Conservation (phyloP, 768 basidiomycete genomes). For the Cystofilobasidium bisporidii region DNA sequence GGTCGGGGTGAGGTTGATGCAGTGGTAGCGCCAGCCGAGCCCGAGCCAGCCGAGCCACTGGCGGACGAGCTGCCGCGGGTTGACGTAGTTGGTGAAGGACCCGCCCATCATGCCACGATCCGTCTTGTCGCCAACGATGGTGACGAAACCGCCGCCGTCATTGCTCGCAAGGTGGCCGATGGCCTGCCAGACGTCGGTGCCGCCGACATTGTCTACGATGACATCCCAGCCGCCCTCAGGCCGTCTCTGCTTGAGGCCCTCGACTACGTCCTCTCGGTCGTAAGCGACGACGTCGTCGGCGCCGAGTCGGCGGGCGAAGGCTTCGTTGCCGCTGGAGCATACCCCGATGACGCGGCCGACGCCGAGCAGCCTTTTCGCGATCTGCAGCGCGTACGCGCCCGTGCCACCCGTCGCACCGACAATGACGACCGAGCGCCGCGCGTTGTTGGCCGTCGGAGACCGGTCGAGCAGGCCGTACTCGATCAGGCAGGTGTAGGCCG, state of each 20-base stretch:
- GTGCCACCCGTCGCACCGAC: constrained; percentile 63
- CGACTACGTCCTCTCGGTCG: constrained; percentile 24
- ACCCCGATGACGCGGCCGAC: constrained; percentile 47
- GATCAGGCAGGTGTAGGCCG: constrained; percentile 53
- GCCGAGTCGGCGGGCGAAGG: constrained; percentile 52
- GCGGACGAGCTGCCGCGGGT: constrained; percentile 14
- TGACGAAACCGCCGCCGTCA: constrained; percentile 15
- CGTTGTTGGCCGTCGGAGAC: neutral
- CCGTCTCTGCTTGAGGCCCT: constrained; percentile 11
- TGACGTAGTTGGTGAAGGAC: constrained; percentile 1
- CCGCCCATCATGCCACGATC: constrained; percentile 19
- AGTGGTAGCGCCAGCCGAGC: constrained; percentile 14
- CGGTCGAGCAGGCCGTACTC: constrained; percentile 31
- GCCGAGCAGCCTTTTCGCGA: constrained; percentile 48
- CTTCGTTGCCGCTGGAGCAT: constrained; percentile 54
- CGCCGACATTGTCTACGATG: constrained; percentile 54
- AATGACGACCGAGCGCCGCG: constrained; percentile 52
- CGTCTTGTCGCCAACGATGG: constrained; percentile 33
- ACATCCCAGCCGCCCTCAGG: constrained; percentile 44
- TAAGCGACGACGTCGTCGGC: constrained; percentile 52
- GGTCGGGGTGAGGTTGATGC: constrained; percentile 20
- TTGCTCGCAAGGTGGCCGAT: neutral
- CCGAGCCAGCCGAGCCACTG: constrained; percentile 23
- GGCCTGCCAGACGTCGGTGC: constrained; percentile 37
- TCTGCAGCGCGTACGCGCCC: constrained; percentile 60